These are phyloP conservation scores for Umbellularia californica DNA, from an alignment of 164 flowering plant species.

Conservation along the genomic window DNA sequence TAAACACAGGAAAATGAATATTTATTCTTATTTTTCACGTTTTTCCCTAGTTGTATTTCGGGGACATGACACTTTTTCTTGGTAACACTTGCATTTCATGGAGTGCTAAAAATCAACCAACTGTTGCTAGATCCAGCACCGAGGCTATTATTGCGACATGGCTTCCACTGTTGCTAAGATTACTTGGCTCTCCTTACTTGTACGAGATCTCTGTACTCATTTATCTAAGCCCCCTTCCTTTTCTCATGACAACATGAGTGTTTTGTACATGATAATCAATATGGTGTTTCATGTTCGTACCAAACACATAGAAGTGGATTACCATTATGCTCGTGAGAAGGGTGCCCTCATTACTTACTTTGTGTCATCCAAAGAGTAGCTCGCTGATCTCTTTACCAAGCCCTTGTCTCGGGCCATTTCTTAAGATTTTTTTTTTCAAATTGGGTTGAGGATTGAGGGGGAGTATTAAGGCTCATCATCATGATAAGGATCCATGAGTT, in stretches of 20 bases:
- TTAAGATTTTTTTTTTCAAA: too few species aligned
- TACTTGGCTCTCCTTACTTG: not conserved
- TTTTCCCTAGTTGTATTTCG: too few species aligned
- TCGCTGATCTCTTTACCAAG: too few species aligned
- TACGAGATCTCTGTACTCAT: not conserved
- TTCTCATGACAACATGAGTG: not conserved
- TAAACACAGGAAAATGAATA: too few species aligned
- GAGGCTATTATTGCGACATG: not conserved
- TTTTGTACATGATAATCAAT: not conserved
- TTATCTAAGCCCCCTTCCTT: not conserved
- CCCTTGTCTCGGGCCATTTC: not conserved
- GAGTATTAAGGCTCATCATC: too few species aligned
- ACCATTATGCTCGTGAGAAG: not conserved
- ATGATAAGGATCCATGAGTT: too few species aligned
- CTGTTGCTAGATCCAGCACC: not conserved
- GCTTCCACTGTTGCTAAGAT: not conserved
- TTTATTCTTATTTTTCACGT: too few species aligned
- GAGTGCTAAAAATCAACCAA: not conserved
- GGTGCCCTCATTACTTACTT: not conserved
- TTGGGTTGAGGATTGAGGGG: too few species aligned
- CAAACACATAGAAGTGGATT: not conserved
- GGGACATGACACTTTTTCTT: not conserved
- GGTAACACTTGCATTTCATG: not conserved
- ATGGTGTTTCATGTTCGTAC: not conserved
- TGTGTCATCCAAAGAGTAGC: too few species aligned